Evolutionary conservation across 140 eudicot genomes (phyloP), one percentile per base, ranked within the genome.

Genomic region (Stevia rebaudiana): DNA sequence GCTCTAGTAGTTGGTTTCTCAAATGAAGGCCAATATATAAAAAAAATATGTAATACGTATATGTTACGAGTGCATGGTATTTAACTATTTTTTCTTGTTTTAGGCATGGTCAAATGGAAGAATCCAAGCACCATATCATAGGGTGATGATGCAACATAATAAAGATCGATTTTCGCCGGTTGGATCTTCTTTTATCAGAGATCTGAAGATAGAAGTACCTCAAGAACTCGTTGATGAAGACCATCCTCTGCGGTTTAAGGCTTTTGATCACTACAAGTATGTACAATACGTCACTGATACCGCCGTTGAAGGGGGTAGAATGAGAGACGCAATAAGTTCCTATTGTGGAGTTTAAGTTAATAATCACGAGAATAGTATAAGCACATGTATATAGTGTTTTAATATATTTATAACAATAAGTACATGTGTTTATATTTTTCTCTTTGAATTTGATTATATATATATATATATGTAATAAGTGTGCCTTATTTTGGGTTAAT

Each of bases 31-130:
- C n/a, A n/a, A n/a, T n/a, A n/a, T n/a, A n/a, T n/a, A n/a, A n/a
- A n/a, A n/a, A n/a, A n/a, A n/a, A n/a, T n/a, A n/a, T n/a, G n/a
- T n/a, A n/a, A n/a, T n/a, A n/a, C n/a, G n/a, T n/a, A n/a, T n/a
- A n/a, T n/a, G n/a, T n/a, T n/a, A n/a, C n/a, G n/a, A n/a, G n/a
- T n/a, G n/a, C n/a, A n/a, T n/a, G n/a, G n/a, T n/a, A n/a, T n/a
- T n/a, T n/a, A n/a, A n/a, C n/a, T n/a, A n/a, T n/a, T n/a, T n/a
- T n/a, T 15, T n/a, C 51, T 44, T n/a, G 13, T 21, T 30, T 11
- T 77, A 77, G 82, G 82, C 78, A 17, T 77, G 82, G 78, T 65
- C 78, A 37, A 71, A 77, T 61, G 82, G 78, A 28, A 51, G 78
- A 61, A 67, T 77, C 3, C 67, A 77, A 53, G 31, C 78, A 24